Conservation (phyloP, 2,329 filamentous ascomycete species). For the Cladosporium sp. region DNA sequence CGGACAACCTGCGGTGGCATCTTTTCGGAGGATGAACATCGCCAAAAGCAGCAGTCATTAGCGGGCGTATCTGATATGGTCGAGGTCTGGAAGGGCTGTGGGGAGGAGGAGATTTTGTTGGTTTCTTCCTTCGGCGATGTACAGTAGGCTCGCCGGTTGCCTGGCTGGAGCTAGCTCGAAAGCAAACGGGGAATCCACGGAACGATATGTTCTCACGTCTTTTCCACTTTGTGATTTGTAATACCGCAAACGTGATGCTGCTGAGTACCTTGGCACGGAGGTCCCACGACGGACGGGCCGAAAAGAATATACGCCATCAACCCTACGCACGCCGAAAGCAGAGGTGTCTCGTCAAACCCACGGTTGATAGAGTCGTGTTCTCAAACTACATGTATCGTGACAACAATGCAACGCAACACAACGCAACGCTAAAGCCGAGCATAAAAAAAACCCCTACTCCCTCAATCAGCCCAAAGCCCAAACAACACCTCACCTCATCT, state of each 20-base stretch:
- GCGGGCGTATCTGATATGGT: constrained; percentile 7
- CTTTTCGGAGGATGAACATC: constrained; percentile 7
- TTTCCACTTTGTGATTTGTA: neutral
- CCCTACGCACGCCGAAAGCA: no score
- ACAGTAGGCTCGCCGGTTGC: constrained; percentile 7
- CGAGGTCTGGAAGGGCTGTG: neutral
- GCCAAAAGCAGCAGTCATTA: constrained; percentile 5
- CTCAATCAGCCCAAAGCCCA: neutral
- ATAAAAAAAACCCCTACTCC: neutral
- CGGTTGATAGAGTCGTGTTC: no score
- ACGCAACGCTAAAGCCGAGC: no score
- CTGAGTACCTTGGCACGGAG: no score
- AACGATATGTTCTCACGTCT: neutral
- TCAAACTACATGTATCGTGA: no score
- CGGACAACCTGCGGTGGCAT: neutral
- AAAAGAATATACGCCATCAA: no score
- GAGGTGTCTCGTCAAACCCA: no score
- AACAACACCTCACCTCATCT: constrained; percentile 29
- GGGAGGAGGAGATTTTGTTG: neutral
- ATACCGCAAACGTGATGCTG: neutral
- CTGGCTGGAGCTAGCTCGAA: constrained; percentile 10
- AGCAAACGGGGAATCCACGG: constrained; percentile 8
- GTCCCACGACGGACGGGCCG: no score
- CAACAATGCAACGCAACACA: no score
- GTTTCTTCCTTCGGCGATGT: constrained; percentile 4